Conservation (phyloP, 2,329 filamentous ascomycete genomes). For the Parasarocladium wereldwijsianum region DNA sequence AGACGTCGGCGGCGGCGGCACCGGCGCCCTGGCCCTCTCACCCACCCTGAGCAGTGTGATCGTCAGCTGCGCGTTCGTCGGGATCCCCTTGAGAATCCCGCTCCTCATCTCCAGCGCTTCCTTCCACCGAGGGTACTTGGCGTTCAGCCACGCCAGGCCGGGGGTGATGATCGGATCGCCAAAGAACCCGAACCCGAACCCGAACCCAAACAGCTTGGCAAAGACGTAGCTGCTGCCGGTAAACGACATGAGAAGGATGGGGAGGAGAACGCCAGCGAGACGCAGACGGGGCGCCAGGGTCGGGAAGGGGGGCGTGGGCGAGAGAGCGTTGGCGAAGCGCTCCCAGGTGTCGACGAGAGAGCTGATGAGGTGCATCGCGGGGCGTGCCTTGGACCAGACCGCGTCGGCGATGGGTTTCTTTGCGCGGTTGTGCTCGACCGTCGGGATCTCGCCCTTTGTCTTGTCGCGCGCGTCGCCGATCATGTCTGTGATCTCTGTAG, state of each 20-base stretch:
- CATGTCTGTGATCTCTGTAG: conserved; percentile 20
- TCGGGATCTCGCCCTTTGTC: conserved; percentile 30
- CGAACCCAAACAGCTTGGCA: conserved; percentile 50
- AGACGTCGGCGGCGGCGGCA: conserved; percentile 42
- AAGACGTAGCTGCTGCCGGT: conserved; percentile 44
- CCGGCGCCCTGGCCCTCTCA: conserved; percentile 64
- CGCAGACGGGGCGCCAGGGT: conserved; percentile 34
- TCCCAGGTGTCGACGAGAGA: conserved; percentile 36
- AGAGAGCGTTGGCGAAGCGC: conserved; percentile 38
- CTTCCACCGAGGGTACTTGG: conserved; percentile 55
- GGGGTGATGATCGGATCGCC: conserved; percentile 58
- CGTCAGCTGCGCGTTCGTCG: conserved; percentile 74
- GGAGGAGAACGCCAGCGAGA: conserved; percentile 36
- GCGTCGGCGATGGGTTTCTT: conserved; percentile 63
- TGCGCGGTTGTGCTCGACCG: conserved; percentile 48
- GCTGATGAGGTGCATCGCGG: conserved; percentile 46
- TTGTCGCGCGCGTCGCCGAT: conserved; percentile 25
- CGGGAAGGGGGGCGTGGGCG: conserved; percentile 49
- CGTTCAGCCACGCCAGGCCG: conserved; percentile 43
- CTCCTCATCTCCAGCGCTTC: conserved; percentile 61
- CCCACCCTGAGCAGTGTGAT: conserved; percentile 70
- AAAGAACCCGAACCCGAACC: conserved; percentile 64
- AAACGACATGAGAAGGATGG: conserved; percentile 35
- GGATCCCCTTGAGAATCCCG: conserved; percentile 65
- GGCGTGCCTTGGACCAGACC: conserved; percentile 64